Base-by-base conservation (phyloP, 1,139 yeast species). In the Magnusiomyces tetraspermus region DNA sequence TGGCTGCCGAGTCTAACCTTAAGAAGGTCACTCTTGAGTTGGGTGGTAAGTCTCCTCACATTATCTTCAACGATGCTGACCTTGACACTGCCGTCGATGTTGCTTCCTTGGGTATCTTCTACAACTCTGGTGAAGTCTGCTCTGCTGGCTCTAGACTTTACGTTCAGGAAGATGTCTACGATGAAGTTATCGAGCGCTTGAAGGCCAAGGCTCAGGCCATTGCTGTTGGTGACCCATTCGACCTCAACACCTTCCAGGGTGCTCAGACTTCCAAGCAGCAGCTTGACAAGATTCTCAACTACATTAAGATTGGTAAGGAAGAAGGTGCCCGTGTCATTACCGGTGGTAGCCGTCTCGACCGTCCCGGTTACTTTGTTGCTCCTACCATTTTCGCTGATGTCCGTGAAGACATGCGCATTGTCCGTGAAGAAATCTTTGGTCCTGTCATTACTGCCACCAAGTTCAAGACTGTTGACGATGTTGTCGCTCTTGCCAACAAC, bases 51-150 rank as follows among this genome's bases (percentile, higher is more conserved):
- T 84, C 92, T 51, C 90, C 95, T 62, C 82, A 83, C 71, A 79
- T 85, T 61, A 81, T 85, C 49, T 85, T 85, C 64, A 76, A 80
- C 61, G 94, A 85, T 67, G 86, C 86, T 56, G 79, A 85, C 62
- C 61, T 85, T 53, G 79, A 78, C 54, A 71, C 71, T 62, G 82
- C 94, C 55, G 80, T 84, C 57, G 74, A 76, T 61, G 76, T 80
- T 73, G 76, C 81, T 59, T 71, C 77, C 57, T 63, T 73, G 43
- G 87, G 86, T 66, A 82, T 83, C 64, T 80, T 78, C 79, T 84
- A 77, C 77, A 86, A 86, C 75, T 80, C 86, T 61, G 95, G 95
- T 69, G 95, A 86, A 72, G 90, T 84, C 54, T 86, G 95, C 73
- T 82, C 86, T 67, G 95, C 95, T 44, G 92, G 94, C 60, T 85